Evolutionary conservation across 179 eudicot genomes (phyloP).

Genomic region (Camellia oleifera): DNA sequence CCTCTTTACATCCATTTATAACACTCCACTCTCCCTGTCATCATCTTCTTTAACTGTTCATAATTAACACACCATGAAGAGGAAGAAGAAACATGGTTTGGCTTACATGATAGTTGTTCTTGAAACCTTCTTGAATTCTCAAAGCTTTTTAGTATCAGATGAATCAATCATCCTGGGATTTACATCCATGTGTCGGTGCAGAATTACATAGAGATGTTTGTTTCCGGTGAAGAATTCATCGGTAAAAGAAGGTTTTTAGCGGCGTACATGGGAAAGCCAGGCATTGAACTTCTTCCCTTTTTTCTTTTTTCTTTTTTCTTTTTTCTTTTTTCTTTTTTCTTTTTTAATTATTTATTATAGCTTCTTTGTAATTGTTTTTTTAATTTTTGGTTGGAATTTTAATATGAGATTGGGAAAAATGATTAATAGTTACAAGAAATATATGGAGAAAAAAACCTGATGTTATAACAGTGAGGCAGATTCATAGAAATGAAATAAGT

Average conservation of each 20-base stretch:
- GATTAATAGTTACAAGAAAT: background rate
- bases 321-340: background rate
- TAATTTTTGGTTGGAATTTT: background rate
- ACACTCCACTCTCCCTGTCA: background rate
- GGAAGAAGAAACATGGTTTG: conserved; percentile 8
- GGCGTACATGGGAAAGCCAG: conserved; percentile 62
- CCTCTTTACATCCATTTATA: background rate
- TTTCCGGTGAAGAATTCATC: conserved; percentile 22
- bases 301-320: conserved; percentile 4
- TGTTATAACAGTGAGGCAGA: background rate
- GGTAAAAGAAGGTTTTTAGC: conserved; percentile 6
- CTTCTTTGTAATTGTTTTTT: background rate
- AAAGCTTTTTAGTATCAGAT: background rate
- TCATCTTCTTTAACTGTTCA: background rate
- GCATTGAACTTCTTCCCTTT: conserved; percentile 29
- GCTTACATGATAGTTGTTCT: background rate
- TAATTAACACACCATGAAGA: background rate
- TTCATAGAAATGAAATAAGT: conserved; percentile 14
- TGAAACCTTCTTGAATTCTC: background rate
- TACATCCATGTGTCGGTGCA: no score
- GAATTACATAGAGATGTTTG: background rate
- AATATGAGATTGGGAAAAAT: background rate
- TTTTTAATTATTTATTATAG: background rate
- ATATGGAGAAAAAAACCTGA: background rate
- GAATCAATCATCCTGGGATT: conserved; percentile 5